These are phyloP conservation scores for Pelargonium fulgidum DNA, from an alignment of 441 rosid species.

Conservation along the genomic window DNA sequence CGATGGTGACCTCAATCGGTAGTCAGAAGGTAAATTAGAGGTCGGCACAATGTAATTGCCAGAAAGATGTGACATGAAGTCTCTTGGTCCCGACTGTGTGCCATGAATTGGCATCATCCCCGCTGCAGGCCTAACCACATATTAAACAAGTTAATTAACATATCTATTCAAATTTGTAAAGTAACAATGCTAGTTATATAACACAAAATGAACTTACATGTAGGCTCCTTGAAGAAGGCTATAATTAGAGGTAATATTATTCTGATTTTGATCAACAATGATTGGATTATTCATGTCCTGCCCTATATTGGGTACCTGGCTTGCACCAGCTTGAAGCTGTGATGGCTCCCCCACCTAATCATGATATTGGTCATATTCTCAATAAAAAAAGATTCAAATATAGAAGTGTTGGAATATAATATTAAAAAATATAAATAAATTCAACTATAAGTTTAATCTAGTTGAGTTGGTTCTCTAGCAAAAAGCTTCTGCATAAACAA, in stretches of 20 bases:
- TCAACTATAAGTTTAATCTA: no score
- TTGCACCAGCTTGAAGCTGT: not conserved
- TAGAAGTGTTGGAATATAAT: no score
- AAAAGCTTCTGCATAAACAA: not conserved
- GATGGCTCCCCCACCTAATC: not conserved
- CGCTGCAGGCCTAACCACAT: not conserved
- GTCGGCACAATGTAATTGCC: slow-evolving; percentile 3
- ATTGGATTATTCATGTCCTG: slow-evolving; percentile 8
- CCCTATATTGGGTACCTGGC: not conserved
- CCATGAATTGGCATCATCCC: not conserved
- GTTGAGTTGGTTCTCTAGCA: no score
- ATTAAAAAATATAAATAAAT: no score
- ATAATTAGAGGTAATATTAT: not conserved
- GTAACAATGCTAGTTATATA: not conserved
- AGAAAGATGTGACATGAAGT: not conserved
- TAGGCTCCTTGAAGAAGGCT: not conserved
- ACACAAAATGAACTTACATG: not conserved
- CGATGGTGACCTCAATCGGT: not conserved
- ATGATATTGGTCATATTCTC: not conserved
- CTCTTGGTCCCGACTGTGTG: not conserved
- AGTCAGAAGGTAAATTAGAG: not conserved
- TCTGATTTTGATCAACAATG: not conserved
- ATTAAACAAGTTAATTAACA: not conserved
- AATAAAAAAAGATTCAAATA: not conserved
- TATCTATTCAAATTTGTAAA: not conserved